phyloP scores from a whole-genome alignment of 169 alveolate species.

The Cryptosporidium canis region DNA sequence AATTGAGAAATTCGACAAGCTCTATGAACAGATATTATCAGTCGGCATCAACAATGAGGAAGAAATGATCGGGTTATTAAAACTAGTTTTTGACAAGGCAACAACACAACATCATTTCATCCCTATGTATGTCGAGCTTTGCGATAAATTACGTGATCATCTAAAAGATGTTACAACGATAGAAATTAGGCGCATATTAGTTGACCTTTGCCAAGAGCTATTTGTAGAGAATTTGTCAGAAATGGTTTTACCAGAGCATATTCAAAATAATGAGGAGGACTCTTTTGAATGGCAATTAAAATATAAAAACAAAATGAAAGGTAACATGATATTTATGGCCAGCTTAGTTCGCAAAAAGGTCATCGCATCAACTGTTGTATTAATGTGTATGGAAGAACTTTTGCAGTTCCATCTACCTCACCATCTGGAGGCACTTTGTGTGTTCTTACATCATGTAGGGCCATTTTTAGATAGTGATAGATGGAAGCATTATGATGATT shows the following conservation, averaged over 20 bases:
- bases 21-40: slow-evolving; percentile 74
- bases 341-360: slow-evolving; percentile 84
- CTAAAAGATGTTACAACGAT: slow-evolving; percentile 75
- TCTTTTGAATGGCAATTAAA: slow-evolving; percentile 84
- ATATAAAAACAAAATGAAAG: slow-evolving; percentile 87
- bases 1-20: slow-evolving; percentile 78
- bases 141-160: slow-evolving; percentile 82
- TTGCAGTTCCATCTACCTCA: slow-evolving; percentile 80
- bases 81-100: slow-evolving; percentile 83
- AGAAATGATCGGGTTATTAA: slow-evolving; percentile 75
- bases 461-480: slow-evolving; percentile 80
- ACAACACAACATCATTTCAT: slow-evolving; percentile 88
- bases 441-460: slow-evolving; percentile 87
- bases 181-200: slow-evolving; percentile 80
- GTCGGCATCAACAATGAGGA: slow-evolving; percentile 75
- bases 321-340: slow-evolving; percentile 87
- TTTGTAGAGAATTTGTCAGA: slow-evolving; percentile 85
- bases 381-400: slow-evolving; percentile 85
- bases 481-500: slow-evolving; percentile 81
- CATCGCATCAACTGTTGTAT: slow-evolving; percentile 83
- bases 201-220: slow-evolving; percentile 84
- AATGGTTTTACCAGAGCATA: slow-evolving; percentile 80
- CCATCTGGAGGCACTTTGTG: slow-evolving; percentile 86
- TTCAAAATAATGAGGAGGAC: slow-evolving; percentile 82
- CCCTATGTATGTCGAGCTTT: slow-evolving; percentile 86